These are phyloP conservation scores for Kwoniella shivajii DNA, from an alignment of 1,284 basidiomycete genomes.

Conservation along the genomic window DNA sequence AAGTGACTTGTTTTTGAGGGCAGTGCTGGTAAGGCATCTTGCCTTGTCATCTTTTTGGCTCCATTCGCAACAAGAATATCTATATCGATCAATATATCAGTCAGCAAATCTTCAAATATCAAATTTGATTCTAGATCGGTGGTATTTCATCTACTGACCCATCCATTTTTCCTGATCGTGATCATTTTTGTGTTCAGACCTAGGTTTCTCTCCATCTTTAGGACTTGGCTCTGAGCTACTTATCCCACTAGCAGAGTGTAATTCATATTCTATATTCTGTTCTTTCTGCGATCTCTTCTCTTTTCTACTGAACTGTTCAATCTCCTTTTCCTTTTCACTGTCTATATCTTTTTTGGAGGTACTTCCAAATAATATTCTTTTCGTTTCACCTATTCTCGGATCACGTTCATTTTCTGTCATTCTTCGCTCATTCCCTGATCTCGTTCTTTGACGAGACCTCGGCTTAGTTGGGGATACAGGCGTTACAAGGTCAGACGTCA, in stretches of 20 bases:
- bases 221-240: constrained; percentile 52
- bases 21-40: constrained; percentile 55
- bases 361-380: constrained; percentile 35
- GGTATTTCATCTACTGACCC: constrained; percentile 28
- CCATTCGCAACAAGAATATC: constrained; percentile 78
- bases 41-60: constrained; percentile 62
- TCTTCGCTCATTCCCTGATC: neutral
- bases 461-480: constrained; percentile 14
- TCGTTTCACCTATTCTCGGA: constrained; percentile 67
- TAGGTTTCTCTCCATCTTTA: constrained; percentile 1
- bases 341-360: constrained; percentile 25
- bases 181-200: constrained; percentile 3
- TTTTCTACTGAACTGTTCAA: constrained; percentile 33
- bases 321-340: constrained; percentile 33
- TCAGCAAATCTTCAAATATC: constrained; percentile 63
- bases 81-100: constrained; percentile 57
- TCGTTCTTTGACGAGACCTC: neutral
- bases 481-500: constrained; percentile 21
- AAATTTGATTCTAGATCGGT: neutral
- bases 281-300: constrained; percentile 51
- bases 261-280: constrained; percentile 48
- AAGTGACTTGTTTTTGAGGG: neutral
- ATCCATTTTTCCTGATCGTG: constrained; percentile 58
- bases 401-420: constrained; percentile 19
- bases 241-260: constrained; percentile 43